A percentile compares a stretch with the other conserved stretches of the same genome.
phyloP scores from a whole-genome alignment of 1,139 yeast genomes.

The Blastobotrys illinoisensis region DNA sequence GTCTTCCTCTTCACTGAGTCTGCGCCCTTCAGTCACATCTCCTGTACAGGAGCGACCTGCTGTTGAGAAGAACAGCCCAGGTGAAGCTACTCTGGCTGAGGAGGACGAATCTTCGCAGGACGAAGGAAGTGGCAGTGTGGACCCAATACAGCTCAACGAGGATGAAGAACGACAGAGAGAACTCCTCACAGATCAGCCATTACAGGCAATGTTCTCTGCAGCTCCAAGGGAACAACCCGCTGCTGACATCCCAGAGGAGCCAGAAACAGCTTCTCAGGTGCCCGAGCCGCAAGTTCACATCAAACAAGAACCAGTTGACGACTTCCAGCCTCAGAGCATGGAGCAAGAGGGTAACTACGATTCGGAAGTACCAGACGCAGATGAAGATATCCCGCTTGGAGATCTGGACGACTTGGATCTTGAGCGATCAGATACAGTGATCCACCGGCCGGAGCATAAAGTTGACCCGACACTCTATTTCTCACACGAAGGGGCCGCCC shows the following conservation, averaged over 20 bases:
- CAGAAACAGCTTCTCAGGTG: background rate
- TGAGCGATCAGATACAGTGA: slow-evolving; percentile 10
- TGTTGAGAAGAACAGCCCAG: background rate
- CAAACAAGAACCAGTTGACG: background rate
- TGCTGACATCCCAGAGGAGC: background rate
- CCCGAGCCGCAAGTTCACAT: background rate
- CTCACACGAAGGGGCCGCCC: background rate
- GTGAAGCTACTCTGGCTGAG: background rate
- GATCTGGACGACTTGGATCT: slow-evolving; percentile 4
- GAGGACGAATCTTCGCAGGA: background rate
- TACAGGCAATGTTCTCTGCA: background rate
- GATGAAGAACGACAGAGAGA: background rate
- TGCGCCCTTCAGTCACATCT: background rate
- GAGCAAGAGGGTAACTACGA: background rate
- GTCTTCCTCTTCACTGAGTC: background rate
- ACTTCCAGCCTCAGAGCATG: background rate
- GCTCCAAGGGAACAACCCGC: background rate
- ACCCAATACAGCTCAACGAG: no score
- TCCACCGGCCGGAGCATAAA: slow-evolving; percentile 7
- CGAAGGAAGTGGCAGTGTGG: background rate
- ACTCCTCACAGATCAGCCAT: background rate
- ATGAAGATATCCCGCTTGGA: slow-evolving; percentile 8
- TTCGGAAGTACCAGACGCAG: background rate
- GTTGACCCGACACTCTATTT: background rate
- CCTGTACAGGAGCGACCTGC: background rate